Percentiles rank a stretch among this genome's conserved stretches.
Conservation (phyloP, 164 flowering plant genomes). For the Taxillus chinensis region DNA sequence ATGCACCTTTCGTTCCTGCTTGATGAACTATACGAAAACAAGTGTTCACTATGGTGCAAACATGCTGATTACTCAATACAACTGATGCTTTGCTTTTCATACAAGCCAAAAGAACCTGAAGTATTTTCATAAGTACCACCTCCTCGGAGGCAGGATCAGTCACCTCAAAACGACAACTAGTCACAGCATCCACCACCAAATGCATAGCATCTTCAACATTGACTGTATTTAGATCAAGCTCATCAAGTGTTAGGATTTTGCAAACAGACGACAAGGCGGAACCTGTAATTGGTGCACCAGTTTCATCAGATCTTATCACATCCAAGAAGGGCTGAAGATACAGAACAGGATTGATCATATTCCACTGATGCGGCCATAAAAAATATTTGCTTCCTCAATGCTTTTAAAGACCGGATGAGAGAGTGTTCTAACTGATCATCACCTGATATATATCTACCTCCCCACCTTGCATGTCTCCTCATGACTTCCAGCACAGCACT, state of each 20-base stretch:
- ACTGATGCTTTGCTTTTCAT: constrained; percentile 54
- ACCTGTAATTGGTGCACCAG: constrained; percentile 69
- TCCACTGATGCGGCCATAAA: constrained; percentile 50
- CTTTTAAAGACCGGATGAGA: constrained; percentile 49
- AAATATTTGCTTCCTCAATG: constrained; percentile 42
- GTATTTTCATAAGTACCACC: constrained; percentile 64
- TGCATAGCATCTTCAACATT: constrained; percentile 54
- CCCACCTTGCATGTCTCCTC: constrained; percentile 76
- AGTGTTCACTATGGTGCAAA: constrained; percentile 58
- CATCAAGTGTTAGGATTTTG: constrained; percentile 46
- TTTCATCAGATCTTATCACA: constrained; percentile 64
- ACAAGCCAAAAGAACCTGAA: constrained; percentile 67
- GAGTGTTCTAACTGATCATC: constrained; percentile 64
- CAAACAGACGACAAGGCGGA: constrained; percentile 58
- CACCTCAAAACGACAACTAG: constrained; percentile 67
- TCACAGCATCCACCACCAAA: constrained; percentile 56
- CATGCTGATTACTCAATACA: constrained; percentile 51
- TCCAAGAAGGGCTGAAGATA: constrained; percentile 65
- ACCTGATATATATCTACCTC: constrained; percentile 47
- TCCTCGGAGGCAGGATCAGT: constrained; percentile 75
- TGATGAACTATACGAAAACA: constrained; percentile 68
- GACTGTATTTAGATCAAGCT: constrained; percentile 34
- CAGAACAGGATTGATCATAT: constrained; percentile 34
- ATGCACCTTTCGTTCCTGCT: constrained; percentile 52
- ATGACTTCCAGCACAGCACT: constrained; percentile 67